These are phyloP conservation scores for Epichloe sylvatica DNA, from an alignment of 2,329 filamentous ascomycete genomes.

Conservation along the genomic window DNA sequence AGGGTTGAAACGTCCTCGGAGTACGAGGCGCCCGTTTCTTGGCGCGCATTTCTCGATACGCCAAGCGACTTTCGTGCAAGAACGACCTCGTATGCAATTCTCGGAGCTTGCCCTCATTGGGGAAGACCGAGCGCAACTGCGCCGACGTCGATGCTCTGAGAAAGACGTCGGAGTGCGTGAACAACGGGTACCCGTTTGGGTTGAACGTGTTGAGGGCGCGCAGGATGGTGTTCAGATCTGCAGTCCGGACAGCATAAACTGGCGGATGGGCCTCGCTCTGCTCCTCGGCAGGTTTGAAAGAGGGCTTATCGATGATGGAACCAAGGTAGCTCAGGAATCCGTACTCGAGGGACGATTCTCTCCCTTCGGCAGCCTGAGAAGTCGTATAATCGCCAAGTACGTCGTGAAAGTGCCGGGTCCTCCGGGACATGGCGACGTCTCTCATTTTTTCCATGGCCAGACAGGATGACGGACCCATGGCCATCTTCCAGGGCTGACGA, in stretches of 20 bases:
- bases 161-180: neutral
- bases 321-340: neutral
- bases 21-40: neutral
- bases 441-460: neutral
- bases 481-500: constrained; percentile 1
- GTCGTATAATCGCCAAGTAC: neutral
- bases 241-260: neutral
- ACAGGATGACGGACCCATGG: neutral
- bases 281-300: neutral
- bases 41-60: neutral
- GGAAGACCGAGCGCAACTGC: neutral
- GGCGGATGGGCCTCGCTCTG: neutral
- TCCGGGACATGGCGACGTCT: neutral
- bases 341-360: neutral
- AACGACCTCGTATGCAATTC: neutral
- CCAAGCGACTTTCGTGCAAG: neutral
- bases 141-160: neutral
- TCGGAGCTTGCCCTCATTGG: neutral
- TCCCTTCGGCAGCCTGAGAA: neutral
- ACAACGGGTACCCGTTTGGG: neutral
- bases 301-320: neutral
- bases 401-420: neutral
- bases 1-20: neutral
- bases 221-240: neutral
- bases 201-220: neutral